Conservation (phyloP, 78 protist species). For the Guillardia theta region DNA sequence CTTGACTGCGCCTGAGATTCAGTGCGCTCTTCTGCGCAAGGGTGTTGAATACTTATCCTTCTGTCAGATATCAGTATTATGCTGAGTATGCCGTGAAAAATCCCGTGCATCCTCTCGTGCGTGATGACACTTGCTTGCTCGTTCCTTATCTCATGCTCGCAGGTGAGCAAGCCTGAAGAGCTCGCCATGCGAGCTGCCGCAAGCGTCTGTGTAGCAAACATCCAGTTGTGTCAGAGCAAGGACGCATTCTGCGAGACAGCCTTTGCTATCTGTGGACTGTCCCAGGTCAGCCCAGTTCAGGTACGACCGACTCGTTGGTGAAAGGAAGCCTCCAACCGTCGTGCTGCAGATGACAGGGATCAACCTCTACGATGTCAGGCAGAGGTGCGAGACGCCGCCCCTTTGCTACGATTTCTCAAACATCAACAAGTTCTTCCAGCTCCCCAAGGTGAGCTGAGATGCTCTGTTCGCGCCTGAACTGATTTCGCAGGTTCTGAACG, state of each 20-base stretch:
- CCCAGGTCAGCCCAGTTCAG: background rate
- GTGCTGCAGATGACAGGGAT: background rate
- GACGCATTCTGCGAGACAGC: background rate
- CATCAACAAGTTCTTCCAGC: background rate
- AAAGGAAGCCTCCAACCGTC: background rate
- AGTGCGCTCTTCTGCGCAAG: too few relatives aligned
- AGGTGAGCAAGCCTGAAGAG: background rate
- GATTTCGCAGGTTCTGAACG: too few relatives aligned
- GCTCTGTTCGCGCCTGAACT: background rate
- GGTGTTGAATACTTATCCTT: background rate
- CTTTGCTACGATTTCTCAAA: constrained; percentile 78
- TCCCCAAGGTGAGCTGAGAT: background rate
- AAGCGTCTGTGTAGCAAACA: background rate
- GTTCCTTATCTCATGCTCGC: background rate
- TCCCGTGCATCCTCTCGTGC: background rate
- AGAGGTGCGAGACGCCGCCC: constrained; percentile 50
- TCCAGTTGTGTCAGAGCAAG: background rate
- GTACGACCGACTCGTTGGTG: too few relatives aligned
- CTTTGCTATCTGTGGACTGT: background rate
- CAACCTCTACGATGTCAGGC: constrained; percentile 58
- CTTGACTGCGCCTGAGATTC: constrained; percentile 58
- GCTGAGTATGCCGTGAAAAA: constrained; percentile 22
- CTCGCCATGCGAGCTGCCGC: background rate
- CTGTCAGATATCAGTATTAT: background rate
- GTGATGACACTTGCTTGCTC: background rate